Percentiles rank a stretch among this genome's conserved stretches.
These are phyloP conservation scores for Populus tomentosa DNA, from an alignment of 441 rosid species.

Conservation along the genomic window DNA sequence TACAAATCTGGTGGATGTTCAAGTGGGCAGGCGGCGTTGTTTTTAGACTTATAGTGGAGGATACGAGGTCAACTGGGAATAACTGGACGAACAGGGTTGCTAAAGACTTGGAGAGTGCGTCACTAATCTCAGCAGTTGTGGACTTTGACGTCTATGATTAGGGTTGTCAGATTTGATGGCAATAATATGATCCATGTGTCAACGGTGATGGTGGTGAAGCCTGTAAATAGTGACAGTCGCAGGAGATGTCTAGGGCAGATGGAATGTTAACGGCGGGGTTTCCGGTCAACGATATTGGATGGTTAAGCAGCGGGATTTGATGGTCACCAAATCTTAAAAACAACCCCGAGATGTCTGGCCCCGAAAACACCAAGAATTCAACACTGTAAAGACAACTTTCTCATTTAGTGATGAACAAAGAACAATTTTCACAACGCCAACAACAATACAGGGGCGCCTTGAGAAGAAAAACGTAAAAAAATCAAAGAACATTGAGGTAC, in stretches of 20 bases:
- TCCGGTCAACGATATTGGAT: background rate
- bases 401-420: conserved; percentile 3
- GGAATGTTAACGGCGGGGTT: background rate
- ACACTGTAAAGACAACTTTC: background rate
- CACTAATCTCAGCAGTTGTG: background rate
- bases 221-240: background rate
- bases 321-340: background rate
- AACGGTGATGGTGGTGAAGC: background rate
- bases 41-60: background rate
- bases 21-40: background rate
- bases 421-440: conserved; percentile 9
- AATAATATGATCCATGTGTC: background rate
- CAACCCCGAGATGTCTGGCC: background rate
- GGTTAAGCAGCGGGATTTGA: background rate
- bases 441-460: conserved; percentile 16
- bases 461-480: background rate
- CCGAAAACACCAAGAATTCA: background rate
- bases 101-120: background rate
- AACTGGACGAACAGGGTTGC: background rate
- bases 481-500: conserved; percentile 3
- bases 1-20: background rate
- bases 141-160: background rate
- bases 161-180: too few species aligned
- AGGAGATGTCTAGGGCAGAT: too few species aligned
- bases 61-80: background rate